A percentile compares a stretch with the other conserved stretches of the same genome.
These are phyloP conservation scores for Globisporangium echinulatum DNA, from an alignment of 352 stramenopile genomes.

Conservation along the genomic window DNA sequence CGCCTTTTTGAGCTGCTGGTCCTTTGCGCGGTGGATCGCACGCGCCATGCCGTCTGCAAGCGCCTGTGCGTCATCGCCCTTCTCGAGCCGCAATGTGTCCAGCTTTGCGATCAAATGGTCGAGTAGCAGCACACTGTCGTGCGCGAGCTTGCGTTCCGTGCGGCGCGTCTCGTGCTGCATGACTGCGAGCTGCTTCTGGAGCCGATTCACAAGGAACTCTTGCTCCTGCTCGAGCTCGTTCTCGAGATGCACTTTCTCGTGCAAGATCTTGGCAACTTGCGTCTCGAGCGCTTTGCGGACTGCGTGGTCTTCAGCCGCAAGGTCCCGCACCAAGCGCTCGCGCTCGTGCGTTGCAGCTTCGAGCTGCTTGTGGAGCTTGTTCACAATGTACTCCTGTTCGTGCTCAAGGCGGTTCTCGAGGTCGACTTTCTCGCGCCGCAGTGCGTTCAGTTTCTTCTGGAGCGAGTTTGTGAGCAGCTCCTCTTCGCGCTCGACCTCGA, in stretches of 20 bases:
- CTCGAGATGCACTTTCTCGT: conserved; percentile 81
- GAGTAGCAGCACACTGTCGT: conserved; percentile 61
- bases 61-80: conserved; percentile 52
- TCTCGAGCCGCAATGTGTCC: conserved; percentile 43
- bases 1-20: conserved; percentile 49
- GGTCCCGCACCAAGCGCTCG: conserved; percentile 56
- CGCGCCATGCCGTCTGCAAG: conserved; percentile 48
- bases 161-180: conserved; percentile 67
- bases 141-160: conserved; percentile 67
- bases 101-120: conserved; percentile 67
- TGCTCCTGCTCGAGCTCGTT: conserved; percentile 87
- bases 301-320: conserved; percentile 57
- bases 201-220: conserved; percentile 80
- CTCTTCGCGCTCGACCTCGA: conserved; percentile 87
- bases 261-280: conserved; percentile 74
- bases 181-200: conserved; percentile 75
- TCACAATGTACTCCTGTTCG: conserved; percentile 91
- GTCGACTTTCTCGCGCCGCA: conserved; percentile 87
- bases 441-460: conserved; percentile 84
- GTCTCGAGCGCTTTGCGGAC: conserved; percentile 64
- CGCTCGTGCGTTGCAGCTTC: conserved; percentile 65
- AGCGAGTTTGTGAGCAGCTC: conserved; percentile 88
- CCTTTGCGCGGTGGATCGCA: conserved; percentile 41
- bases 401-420: conserved; percentile 90
- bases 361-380: conserved; percentile 85